Conservation (phyloP, 2,329 filamentous ascomycete species). For the Zymoseptoria ardabiliae region DNA sequence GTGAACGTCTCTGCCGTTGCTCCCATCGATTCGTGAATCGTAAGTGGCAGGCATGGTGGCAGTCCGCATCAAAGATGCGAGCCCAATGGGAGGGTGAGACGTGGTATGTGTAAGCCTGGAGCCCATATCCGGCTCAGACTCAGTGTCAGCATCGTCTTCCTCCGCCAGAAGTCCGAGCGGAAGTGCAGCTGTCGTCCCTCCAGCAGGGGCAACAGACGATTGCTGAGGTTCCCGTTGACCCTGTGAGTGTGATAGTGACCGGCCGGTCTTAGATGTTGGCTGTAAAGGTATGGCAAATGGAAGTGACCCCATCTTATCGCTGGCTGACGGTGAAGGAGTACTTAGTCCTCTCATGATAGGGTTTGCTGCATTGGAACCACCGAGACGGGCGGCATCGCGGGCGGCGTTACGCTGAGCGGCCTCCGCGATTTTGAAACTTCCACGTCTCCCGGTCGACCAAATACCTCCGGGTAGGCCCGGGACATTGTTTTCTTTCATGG, state of each 20-base stretch:
- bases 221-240: conserved; percentile 23
- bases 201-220: conserved; percentile 5
- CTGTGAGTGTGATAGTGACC: conserved; percentile 90
- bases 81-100: conserved; percentile 25
- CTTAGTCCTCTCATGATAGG: conserved; percentile 24
- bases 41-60: conserved; percentile 24
- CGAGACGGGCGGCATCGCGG: conserved; percentile 36
- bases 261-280: conserved; percentile 84
- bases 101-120: conserved; percentile 25
- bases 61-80: conserved; percentile 23
- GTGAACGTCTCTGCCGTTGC: conserved; percentile 16
- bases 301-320: conserved; percentile 50
- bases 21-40: conserved; percentile 10
- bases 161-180: conserved; percentile 26
- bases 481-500: conserved; percentile 26
- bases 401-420: conserved; percentile 22
- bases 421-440: conserved; percentile 29
- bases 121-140: conserved; percentile 19
- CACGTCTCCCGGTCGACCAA: conserved; percentile 25
- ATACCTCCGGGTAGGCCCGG: conserved; percentile 38
- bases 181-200: conserved; percentile 15
- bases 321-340: conserved; percentile 28
- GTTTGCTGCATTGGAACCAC: conserved; percentile 31
- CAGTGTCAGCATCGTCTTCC: conserved; percentile 20
- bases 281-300: conserved; percentile 83